Percentiles rank a stretch among this genome's conserved stretches.
These are phyloP conservation scores for Centella asiatica DNA, from an alignment of 129 eudicot species.

Conservation along the genomic window DNA sequence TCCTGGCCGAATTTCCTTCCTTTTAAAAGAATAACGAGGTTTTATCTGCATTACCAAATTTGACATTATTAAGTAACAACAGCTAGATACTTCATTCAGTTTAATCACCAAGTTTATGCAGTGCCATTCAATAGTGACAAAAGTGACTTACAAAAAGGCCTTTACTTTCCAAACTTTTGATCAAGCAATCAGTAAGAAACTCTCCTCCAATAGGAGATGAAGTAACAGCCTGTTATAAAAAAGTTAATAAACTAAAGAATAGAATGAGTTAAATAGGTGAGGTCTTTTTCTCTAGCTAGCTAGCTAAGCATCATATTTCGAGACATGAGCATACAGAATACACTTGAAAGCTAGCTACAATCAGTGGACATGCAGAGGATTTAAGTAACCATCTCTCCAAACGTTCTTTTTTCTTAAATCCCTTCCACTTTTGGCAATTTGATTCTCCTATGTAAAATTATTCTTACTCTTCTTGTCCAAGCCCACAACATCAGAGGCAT, in stretches of 20 bases:
- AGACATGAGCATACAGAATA: no score
- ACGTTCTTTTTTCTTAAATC: no score
- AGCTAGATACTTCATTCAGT: not conserved
- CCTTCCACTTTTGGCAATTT: no score
- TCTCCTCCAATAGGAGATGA: constrained; percentile 95
- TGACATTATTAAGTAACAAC: not conserved
- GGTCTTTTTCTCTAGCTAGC: no score
- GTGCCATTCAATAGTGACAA: not conserved
- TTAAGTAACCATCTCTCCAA: no score
- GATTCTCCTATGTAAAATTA: no score
- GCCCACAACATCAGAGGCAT: no score
- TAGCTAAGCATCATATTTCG: no score
- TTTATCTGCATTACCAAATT: constrained; percentile 51
- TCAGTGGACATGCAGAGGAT: no score
- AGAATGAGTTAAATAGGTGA: not conserved
- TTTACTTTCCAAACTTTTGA: constrained; percentile 89
- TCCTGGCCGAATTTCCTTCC: constrained; percentile 88
- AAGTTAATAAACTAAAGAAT: constrained; percentile 6
- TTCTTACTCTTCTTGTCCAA: no score
- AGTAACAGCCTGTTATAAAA: constrained; percentile 58
- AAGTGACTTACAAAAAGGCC: constrained; percentile 62
- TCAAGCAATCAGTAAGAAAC: constrained; percentile 82
- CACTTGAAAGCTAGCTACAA: no score
- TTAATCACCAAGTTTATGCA: constrained; percentile 11
- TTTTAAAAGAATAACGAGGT: constrained; percentile 92